phyloP scores from a whole-genome alignment of 2,329 filamentous ascomycete genomes.

The Alternaria incomplexa region DNA sequence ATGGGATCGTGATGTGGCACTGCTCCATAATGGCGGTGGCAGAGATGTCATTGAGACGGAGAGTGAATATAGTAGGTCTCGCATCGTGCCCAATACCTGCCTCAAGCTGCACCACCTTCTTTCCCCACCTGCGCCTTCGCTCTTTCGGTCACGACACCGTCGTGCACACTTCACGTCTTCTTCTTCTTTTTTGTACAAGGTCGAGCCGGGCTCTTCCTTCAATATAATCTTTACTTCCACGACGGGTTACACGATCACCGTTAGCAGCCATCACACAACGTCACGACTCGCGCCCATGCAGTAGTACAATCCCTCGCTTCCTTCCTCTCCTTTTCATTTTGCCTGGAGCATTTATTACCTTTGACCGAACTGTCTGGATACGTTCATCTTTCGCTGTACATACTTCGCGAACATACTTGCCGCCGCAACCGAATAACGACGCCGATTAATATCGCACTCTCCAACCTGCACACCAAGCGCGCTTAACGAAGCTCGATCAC shows the following conservation, averaged over 20 bases:
- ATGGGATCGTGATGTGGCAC: conserved; percentile 38
- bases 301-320: conserved; percentile 32
- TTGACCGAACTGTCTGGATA: conserved; percentile 40
- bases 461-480: conserved; percentile 3
- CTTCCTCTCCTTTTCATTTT: conserved; percentile 21
- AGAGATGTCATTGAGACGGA: conserved; percentile 32
- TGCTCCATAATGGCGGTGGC: conserved; percentile 27
- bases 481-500: not conserved
- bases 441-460: conserved; percentile 6
- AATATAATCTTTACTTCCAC: conserved; percentile 14
- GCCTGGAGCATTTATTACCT: conserved; percentile 32
- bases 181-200: conserved; percentile 22
- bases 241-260: conserved; percentile 25
- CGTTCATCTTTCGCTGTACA: conserved; percentile 31
- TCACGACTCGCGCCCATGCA: conserved; percentile 36
- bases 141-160: conserved; percentile 26
- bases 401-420: conserved; percentile 20
- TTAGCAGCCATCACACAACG: conserved; percentile 21
- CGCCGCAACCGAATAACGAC: conserved; percentile 6
- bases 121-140: conserved; percentile 20
- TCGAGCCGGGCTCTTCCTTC: conserved; percentile 44
- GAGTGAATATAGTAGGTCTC: conserved; percentile 45
- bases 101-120: conserved; percentile 29
- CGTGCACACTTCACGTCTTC: conserved; percentile 19
- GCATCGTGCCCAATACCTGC: conserved; percentile 29